Evolutionary conservation across 2,329 filamentous ascomycete species (phyloP), one percentile per base, ranked within the genome.

Genomic region (Trichoderma gracile): DNA sequence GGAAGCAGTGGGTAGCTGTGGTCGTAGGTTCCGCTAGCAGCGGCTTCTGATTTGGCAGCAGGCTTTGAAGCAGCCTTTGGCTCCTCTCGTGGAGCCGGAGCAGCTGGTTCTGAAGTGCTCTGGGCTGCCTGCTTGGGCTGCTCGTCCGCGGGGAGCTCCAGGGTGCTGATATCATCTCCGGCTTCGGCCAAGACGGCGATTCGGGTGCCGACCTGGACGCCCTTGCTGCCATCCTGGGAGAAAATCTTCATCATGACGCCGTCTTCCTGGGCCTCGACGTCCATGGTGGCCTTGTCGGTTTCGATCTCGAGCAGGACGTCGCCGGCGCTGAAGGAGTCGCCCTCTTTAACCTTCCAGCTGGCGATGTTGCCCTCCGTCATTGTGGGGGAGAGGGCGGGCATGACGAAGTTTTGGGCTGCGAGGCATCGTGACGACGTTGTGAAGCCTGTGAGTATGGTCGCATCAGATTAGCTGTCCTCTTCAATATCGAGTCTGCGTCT

Each of bases 321-420:
- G 70, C 92, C 92, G 65, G 92, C 90, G 56, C 85, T 82, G 77
- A 92, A 96, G 58, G 86, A 84, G 70, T 95, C 91, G 74, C 92
- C 92, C 80, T 96, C 92, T 78, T 94, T 94, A 72, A 96, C 84
- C 77, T 88, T 90, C 92, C 92, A 96, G 67, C 79, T 86, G 54
- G 90, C 85, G 73, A 96, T 96, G 78, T 92, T 95, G 67, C 92
- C 92, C 78, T 96, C 92, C 67, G 92, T 96, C 92, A 96, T 96
- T 64, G 92, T 96, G 63, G 92, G 92, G 67, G 92, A 96, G 68
- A 96, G 84, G 46, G 92, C 92, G 27, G 92, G 92, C 93, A 96
- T 96, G 63, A 88, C 90, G 79, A 96, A 93, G 78, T 93, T 95
- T 69, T 93, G 89, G 25, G 92, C 92, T 56, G 89, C 92, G 71